Conservation (phyloP, 208 protist species). For the Crithidia mellificae region DNA sequence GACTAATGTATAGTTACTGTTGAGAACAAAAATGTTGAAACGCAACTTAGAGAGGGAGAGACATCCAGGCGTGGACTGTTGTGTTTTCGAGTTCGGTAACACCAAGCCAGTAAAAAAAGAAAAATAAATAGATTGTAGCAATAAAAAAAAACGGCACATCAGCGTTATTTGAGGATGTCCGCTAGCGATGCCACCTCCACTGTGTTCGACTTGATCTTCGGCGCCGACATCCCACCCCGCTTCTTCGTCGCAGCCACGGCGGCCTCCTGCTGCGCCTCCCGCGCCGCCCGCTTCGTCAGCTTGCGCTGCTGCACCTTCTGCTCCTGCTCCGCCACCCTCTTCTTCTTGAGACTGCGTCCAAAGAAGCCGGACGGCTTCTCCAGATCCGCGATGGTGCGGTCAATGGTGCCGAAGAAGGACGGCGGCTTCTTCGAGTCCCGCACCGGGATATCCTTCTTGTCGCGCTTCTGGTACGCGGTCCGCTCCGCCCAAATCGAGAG, state of each 20-base stretch:
- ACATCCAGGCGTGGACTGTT: no score
- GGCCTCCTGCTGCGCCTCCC: constrained; percentile 45
- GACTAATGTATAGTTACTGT: no score
- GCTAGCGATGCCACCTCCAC: constrained; percentile 69
- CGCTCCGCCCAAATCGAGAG: constrained; percentile 70
- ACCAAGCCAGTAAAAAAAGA: no score
- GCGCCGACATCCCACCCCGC: constrained; percentile 8
- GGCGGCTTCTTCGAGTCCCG: constrained; percentile 58
- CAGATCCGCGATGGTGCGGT: constrained; percentile 67
- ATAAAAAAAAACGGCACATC: no score
- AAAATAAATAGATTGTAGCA: no score
- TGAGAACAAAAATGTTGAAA: no score
- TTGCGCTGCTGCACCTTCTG: constrained; percentile 54
- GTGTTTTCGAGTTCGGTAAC: no score
- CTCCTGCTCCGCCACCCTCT: constrained; percentile 52
- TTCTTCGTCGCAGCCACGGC: constrained; percentile 41
- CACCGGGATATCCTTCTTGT: constrained; percentile 66
- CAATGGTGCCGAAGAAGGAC: constrained; percentile 71
- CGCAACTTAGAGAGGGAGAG: no score
- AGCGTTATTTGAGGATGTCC: constrained; percentile 53
- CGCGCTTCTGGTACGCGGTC: constrained; percentile 76
- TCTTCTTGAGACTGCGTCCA: constrained; percentile 70
- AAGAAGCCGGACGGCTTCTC: constrained; percentile 66
- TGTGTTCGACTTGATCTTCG: constrained; percentile 13
- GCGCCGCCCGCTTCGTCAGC: constrained; percentile 50